phyloP scores from a whole-genome alignment of 2,329 filamentous ascomycete species.

The Fusarium pseudograminearum region DNA sequence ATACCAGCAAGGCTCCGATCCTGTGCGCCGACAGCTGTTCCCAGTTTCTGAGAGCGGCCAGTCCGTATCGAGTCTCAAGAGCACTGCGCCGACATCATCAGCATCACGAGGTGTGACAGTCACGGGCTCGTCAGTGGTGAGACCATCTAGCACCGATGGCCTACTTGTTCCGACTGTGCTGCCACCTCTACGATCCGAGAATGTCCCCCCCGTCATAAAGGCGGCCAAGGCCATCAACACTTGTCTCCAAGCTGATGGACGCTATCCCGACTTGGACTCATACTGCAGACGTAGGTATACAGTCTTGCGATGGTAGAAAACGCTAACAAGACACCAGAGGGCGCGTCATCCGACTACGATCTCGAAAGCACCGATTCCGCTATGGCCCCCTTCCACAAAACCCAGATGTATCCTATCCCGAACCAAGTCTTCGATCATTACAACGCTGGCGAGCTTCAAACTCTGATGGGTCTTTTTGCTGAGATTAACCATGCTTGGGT shows the following conservation, averaged over 20 bases:
- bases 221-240: slow-evolving; percentile 87
- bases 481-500: slow-evolving; percentile 97
- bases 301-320: not conserved
- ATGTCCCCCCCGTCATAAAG: slow-evolving; percentile 77
- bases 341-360: slow-evolving; percentile 92
- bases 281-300: slow-evolving; percentile 83
- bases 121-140: slow-evolving; percentile 43
- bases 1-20: slow-evolving; percentile 59
- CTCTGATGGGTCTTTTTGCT: slow-evolving; percentile 95
- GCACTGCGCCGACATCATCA: slow-evolving; percentile 34
- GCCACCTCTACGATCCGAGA: slow-evolving; percentile 60
- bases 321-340: slow-evolving; percentile 68
- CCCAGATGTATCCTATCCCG: slow-evolving; percentile 88
- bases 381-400: slow-evolving; percentile 91
- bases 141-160: slow-evolving; percentile 44
- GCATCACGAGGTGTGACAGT: slow-evolving; percentile 34
- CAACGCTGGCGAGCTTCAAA: slow-evolving; percentile 86
- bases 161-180: slow-evolving; percentile 51
- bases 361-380: slow-evolving; percentile 73
- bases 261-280: slow-evolving; percentile 88
- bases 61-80: slow-evolving; percentile 32
- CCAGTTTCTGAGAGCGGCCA: slow-evolving; percentile 47
- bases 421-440: slow-evolving; percentile 94
- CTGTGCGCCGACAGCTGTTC: slow-evolving; percentile 66
- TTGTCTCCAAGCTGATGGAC: slow-evolving; percentile 78